A percentile compares a stretch with the other conserved stretches of the same genome.
Conservation (phyloP, 805 yeast species). For the Starmerella cellae region DNA sequence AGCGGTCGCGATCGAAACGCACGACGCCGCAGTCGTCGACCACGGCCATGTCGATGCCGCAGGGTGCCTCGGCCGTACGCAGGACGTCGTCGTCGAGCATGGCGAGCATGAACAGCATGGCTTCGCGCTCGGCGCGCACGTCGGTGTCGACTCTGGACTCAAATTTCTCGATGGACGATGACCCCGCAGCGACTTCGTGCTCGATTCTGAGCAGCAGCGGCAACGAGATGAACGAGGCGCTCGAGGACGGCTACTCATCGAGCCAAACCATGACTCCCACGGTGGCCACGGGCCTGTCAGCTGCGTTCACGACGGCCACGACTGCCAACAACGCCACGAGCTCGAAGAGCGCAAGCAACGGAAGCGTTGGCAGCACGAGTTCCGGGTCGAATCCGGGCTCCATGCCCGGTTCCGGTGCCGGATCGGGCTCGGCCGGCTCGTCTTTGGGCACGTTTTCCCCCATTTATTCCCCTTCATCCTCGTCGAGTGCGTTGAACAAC, state of each 20-base stretch:
- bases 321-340: too few species aligned
- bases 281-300: too few species aligned
- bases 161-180: neutral
- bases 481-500: too few species aligned
- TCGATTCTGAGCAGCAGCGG: too few species aligned
- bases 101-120: neutral
- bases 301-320: too few species aligned
- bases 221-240: neutral
- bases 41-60: conserved; percentile 18
- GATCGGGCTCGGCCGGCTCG: neutral
- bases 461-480: neutral
- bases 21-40: conserved; percentile 3
- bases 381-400: too few species aligned
- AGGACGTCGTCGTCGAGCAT: conserved; percentile 1
- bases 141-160: conserved; percentile 9
- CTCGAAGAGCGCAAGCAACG: too few species aligned
- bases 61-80: conserved; percentile 1
- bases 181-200: neutral
- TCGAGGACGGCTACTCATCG: neutral
- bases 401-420: neutral
- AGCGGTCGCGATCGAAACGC: conserved; percentile 54
- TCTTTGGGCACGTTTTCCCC: neutral
- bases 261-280: too few species aligned
- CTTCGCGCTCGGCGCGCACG: neutral
- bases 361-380: too few species aligned